phyloP scores from a whole-genome alignment of 2,329 filamentous ascomycete genomes.

The Cercospora zeina region DNA sequence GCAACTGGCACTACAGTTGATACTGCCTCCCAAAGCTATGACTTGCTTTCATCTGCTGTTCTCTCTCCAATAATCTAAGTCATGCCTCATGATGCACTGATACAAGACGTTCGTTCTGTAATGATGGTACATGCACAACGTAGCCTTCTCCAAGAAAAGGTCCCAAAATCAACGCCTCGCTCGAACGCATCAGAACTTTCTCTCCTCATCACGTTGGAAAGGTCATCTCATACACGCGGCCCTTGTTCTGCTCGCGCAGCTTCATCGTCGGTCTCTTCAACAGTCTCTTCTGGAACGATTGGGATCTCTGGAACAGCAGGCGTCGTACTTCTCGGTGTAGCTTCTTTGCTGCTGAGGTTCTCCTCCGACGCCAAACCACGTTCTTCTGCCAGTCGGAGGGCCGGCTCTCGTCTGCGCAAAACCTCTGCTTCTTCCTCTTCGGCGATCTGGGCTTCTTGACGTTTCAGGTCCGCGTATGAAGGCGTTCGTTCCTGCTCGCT shows the following conservation, averaged over 20 bases:
- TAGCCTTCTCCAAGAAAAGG: too few relatives aligned
- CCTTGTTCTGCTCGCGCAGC: not conserved
- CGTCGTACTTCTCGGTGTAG: constrained; percentile 23
- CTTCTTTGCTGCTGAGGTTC: constrained; percentile 34
- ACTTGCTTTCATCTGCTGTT: not conserved
- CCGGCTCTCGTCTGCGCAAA: constrained; percentile 55
- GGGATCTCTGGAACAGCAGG: constrained; percentile 4
- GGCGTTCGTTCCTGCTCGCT: constrained; percentile 39
- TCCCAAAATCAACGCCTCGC: constrained; percentile 13
- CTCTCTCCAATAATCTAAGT: not conserved
- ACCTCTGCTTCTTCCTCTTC: constrained; percentile 59
- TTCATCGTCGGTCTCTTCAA: not conserved
- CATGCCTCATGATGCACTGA: constrained; percentile 1
- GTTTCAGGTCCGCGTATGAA: constrained; percentile 57
- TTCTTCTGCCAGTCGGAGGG: constrained; percentile 56
- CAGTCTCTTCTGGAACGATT: not conserved
- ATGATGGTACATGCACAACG: not conserved
- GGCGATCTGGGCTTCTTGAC: constrained; percentile 57
- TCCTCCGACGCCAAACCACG: constrained; percentile 49
- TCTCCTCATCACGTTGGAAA: not conserved
- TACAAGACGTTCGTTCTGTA: not conserved
- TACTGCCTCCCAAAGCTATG: not conserved
- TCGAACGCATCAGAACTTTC: constrained; percentile 5
- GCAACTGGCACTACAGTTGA: not conserved
- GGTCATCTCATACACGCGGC: not conserved